Percentiles rank a stretch among this genome's conserved stretches.
These are phyloP conservation scores for Cladophialophora immunda DNA, from an alignment of 2,329 filamentous ascomycete genomes.

Conservation along the genomic window DNA sequence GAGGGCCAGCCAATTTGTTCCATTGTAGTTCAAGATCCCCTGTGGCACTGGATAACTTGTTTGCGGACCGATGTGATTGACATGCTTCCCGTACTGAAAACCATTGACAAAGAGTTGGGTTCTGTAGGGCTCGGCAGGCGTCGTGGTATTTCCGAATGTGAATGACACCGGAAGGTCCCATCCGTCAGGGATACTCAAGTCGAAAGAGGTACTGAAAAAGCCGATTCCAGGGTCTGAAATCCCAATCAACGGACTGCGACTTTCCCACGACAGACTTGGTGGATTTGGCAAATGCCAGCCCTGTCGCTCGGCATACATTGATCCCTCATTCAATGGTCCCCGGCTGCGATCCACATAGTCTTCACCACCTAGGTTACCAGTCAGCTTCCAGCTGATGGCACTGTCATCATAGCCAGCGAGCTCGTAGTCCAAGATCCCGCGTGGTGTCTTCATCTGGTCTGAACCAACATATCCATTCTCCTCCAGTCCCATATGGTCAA, in stretches of 20 bases:
- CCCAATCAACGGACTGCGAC: conserved; percentile 49
- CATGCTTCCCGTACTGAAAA: conserved; percentile 74
- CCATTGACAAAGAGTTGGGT: conserved; percentile 77
- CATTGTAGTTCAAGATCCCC: conserved; percentile 75
- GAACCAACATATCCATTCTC: conserved; percentile 69
- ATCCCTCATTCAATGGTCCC: conserved; percentile 67
- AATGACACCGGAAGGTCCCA: conserved; percentile 67
- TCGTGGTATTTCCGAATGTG: conserved; percentile 48
- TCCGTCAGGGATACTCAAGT: conserved; percentile 58
- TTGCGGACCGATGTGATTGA: conserved; percentile 79
- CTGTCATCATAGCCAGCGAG: conserved; percentile 50
- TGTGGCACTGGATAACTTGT: conserved; percentile 75
- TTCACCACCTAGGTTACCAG: conserved; percentile 66
- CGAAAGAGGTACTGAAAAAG: conserved; percentile 62
- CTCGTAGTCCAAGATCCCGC: conserved; percentile 60
- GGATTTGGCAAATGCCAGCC: conserved; percentile 62
- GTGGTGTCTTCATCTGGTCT: conserved; percentile 69
- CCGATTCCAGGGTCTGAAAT: conserved; percentile 58
- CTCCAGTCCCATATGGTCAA: conserved; percentile 78
- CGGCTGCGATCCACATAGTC: conserved; percentile 61
- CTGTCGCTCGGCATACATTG: conserved; percentile 63
- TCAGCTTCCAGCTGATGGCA: conserved; percentile 63
- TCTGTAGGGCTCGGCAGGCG: conserved; percentile 55
- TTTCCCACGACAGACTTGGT: conserved; percentile 44
- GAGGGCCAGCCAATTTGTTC: conserved; percentile 73